Conservation (phyloP, 2,329 filamentous ascomycete genomes). For the Verticillium alfalfae region DNA sequence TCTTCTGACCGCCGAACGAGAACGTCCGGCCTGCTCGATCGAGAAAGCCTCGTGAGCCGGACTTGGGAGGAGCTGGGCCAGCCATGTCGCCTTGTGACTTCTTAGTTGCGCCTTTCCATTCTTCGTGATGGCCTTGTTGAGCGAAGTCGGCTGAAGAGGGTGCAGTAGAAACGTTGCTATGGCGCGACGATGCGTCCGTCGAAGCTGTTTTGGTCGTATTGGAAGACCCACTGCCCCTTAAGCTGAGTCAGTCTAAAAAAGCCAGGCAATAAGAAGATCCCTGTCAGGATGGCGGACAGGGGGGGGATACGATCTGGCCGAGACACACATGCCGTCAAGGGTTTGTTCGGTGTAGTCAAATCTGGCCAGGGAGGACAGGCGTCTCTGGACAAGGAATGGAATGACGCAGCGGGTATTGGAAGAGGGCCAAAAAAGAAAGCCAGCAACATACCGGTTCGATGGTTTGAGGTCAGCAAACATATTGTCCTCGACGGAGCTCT, state of each 20-base stretch:
- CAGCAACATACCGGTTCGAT: slow-evolving; percentile 46
- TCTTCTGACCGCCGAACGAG: slow-evolving; percentile 54
- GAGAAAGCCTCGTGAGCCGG: slow-evolving; percentile 41
- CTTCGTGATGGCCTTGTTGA: slow-evolving; percentile 28
- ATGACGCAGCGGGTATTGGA: slow-evolving; percentile 2
- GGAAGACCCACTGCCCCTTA: slow-evolving; percentile 54
- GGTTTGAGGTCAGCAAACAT: slow-evolving; percentile 52
- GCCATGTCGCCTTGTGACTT: slow-evolving; percentile 33
- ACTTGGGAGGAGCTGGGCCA: slow-evolving; percentile 38
- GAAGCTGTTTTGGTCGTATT: slow-evolving; percentile 56
- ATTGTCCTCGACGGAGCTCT: slow-evolving; percentile 42
- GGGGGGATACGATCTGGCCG: slow-evolving; percentile 3
- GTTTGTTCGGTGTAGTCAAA: neutral
- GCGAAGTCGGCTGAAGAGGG: slow-evolving; percentile 49
- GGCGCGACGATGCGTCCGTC: slow-evolving; percentile 55
- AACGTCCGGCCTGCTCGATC: slow-evolving; percentile 54
- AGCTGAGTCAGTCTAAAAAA: slow-evolving; percentile 26
- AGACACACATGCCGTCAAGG: slow-evolving; percentile 2
- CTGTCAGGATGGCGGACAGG: slow-evolving; percentile 4
- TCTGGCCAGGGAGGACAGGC: neutral
- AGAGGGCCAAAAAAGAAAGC: slow-evolving; percentile 7
- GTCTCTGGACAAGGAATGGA: neutral
- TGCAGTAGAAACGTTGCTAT: slow-evolving; percentile 57
- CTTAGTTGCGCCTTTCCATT: slow-evolving; percentile 28
- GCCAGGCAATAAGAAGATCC: slow-evolving; percentile 4